phyloP scores from a whole-genome alignment of 2,329 filamentous ascomycete genomes.

The Cadophora malorum region DNA sequence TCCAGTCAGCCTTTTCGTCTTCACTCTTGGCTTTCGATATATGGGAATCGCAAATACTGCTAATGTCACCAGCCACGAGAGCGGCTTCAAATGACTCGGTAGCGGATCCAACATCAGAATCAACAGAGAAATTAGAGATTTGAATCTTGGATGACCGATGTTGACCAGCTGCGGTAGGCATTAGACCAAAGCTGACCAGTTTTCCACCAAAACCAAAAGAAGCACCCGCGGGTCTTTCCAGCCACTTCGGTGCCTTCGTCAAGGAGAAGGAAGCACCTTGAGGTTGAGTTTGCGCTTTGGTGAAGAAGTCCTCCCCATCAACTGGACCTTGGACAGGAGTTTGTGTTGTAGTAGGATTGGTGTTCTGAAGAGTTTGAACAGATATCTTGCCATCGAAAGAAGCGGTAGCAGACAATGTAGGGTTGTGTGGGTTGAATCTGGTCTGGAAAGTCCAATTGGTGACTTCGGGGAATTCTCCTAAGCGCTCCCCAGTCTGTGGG shows the following conservation, averaged over 20 bases:
- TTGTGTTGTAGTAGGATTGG: slow-evolving; percentile 77
- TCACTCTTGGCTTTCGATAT: slow-evolving; percentile 78
- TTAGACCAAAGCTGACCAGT: slow-evolving; percentile 75
- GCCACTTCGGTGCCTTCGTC: slow-evolving; percentile 85
- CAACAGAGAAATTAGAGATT: slow-evolving; percentile 88
- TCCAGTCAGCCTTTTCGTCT: slow-evolving; percentile 96
- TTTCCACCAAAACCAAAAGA: slow-evolving; percentile 97
- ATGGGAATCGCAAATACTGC: slow-evolving; percentile 79
- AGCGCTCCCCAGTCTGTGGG: slow-evolving; percentile 83
- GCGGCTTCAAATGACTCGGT: slow-evolving; percentile 88
- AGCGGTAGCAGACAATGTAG: slow-evolving; percentile 89
- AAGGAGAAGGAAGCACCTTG: slow-evolving; percentile 91
- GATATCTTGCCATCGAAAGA: slow-evolving; percentile 97
- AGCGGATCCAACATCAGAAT: slow-evolving; percentile 81
- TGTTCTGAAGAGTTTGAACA: slow-evolving; percentile 93
- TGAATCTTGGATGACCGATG: slow-evolving; percentile 75
- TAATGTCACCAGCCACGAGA: slow-evolving; percentile 77
- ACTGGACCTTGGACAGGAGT: slow-evolving; percentile 70
- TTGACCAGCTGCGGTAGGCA: slow-evolving; percentile 65
- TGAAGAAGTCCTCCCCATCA: slow-evolving; percentile 96
- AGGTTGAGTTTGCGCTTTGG: slow-evolving; percentile 88
- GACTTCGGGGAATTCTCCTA: slow-evolving; percentile 93
- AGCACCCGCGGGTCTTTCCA: slow-evolving; percentile 82
- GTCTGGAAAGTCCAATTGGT: slow-evolving; percentile 99
- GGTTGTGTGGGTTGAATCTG: slow-evolving; percentile 91